These are phyloP conservation scores for Beauveria sp. DNA, from an alignment of 2,329 filamentous ascomycete genomes.

Conservation along the genomic window DNA sequence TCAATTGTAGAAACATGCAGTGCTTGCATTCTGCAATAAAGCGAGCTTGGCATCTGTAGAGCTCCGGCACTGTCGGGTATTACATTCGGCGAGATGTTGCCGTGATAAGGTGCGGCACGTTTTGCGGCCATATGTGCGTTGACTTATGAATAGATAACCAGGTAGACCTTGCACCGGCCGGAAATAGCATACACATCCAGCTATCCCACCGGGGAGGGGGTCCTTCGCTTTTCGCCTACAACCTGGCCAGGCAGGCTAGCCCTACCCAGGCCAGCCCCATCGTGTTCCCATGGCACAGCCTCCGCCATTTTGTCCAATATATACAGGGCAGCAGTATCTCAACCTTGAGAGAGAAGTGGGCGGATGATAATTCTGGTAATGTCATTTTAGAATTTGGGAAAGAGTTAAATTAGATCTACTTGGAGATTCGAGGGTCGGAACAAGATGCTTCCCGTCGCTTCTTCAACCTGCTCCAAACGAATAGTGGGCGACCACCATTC, in stretches of 20 bases:
- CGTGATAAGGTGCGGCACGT: neutral
- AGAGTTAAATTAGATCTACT: no score
- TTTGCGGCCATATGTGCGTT: neutral
- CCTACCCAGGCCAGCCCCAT: neutral
- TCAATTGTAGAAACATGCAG: neutral
- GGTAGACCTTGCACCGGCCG: neutral
- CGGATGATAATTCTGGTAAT: neutral
- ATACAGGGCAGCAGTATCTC: neutral
- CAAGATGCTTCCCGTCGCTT: no score
- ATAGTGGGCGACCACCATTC: no score
- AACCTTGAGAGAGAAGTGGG: neutral
- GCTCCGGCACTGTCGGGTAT: neutral
- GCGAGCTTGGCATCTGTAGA: no score
- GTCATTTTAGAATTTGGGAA: no score
- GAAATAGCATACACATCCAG: neutral
- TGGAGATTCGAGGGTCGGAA: no score
- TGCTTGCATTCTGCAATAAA: neutral
- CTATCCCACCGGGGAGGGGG: neutral
- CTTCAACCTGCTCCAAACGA: no score
- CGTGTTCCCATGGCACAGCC: neutral
- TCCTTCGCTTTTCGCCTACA: no score
- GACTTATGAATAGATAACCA: neutral
- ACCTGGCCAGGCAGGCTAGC: neutral
- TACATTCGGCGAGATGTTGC: neutral
- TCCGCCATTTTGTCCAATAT: neutral